Conservation (phyloP, 1,284 basidiomycete species). For the Rhodotorula sp. region DNA sequence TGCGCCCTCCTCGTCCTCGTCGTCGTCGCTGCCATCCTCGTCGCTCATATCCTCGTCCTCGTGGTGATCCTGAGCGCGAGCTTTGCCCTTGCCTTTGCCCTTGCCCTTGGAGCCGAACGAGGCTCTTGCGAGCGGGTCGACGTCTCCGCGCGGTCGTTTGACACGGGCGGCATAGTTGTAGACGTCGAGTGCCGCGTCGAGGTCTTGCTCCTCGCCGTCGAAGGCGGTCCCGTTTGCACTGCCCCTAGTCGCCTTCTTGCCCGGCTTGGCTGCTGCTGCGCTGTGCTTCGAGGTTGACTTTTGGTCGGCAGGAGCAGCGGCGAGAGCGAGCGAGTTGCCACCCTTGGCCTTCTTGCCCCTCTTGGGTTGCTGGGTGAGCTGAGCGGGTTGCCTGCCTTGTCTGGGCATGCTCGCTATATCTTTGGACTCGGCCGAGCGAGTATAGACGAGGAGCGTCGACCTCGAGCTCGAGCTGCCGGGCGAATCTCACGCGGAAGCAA, state of each 20-base stretch:
- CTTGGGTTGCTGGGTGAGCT: neutral
- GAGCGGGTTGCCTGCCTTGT: slow-evolving; percentile 6
- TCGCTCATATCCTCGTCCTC: slow-evolving; percentile 25
- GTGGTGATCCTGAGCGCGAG: slow-evolving; percentile 13
- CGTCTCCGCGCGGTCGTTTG: slow-evolving; percentile 25
- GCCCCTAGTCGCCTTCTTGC: neutral
- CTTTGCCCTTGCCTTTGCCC: neutral
- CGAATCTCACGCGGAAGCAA: too few species aligned
- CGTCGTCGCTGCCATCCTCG: slow-evolving; percentile 20
- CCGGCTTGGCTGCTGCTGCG: neutral
- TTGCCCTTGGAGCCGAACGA: slow-evolving; percentile 16
- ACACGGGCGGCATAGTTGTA: slow-evolving; percentile 27
- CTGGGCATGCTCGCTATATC: neutral
- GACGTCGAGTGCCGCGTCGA: slow-evolving; percentile 25
- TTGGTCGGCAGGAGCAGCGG: neutral
- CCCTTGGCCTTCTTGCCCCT: neutral
- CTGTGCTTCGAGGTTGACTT: too few species aligned
- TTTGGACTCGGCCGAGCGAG: neutral
- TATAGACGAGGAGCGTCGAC: too few species aligned
- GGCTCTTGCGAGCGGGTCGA: slow-evolving; percentile 28
- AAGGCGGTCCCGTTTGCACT: neutral
- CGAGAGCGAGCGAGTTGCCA: neutral
- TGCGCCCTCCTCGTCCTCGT: slow-evolving; percentile 17
- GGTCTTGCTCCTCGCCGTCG: neutral
- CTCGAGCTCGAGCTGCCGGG: neutral